Conservation (phyloP, 1,284 basidiomycete genomes). For the Chondrostereum purpureum region DNA sequence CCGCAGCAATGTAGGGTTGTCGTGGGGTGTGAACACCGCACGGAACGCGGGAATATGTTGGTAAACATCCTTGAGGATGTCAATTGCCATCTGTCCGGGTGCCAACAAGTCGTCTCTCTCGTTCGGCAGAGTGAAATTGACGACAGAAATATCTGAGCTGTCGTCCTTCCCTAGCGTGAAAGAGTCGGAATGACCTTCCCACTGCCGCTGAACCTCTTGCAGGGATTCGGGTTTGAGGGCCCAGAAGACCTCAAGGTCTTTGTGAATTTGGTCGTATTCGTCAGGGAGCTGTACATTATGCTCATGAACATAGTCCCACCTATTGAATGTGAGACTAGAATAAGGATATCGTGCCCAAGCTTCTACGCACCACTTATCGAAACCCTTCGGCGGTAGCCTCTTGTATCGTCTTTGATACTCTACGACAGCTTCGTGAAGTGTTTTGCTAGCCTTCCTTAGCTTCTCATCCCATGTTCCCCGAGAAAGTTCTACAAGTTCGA, state of each 20-base stretch:
- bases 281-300: constrained; percentile 53
- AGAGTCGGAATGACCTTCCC: constrained; percentile 1
- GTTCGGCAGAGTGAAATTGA: constrained; percentile 20
- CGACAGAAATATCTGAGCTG: constrained; percentile 15
- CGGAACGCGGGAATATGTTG: constrained; percentile 28
- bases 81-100: constrained; percentile 22
- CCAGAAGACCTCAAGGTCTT: constrained; percentile 43
- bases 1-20: constrained; percentile 35
- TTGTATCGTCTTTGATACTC: constrained; percentile 48
- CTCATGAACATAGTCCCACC: constrained; percentile 53
- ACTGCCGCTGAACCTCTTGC: constrained; percentile 18
- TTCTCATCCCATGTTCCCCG: constrained; percentile 45
- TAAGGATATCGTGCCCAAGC: background rate
- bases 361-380: constrained; percentile 34
- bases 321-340: constrained; percentile 14
- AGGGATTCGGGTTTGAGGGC: constrained; percentile 37
- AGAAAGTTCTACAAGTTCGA: constrained; percentile 42
- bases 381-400: constrained; percentile 41
- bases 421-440: constrained; percentile 42
- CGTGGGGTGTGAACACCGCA: constrained; percentile 31
- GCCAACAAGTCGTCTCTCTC: constrained; percentile 15
- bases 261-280: constrained; percentile 47
- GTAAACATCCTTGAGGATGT: constrained; percentile 26
- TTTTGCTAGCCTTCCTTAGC: constrained; percentile 43
- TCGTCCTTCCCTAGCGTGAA: constrained; percentile 19